Base-by-base conservation (phyloP, 2,329 filamentous ascomycete species). In the Cladosporium sp. region DNA sequence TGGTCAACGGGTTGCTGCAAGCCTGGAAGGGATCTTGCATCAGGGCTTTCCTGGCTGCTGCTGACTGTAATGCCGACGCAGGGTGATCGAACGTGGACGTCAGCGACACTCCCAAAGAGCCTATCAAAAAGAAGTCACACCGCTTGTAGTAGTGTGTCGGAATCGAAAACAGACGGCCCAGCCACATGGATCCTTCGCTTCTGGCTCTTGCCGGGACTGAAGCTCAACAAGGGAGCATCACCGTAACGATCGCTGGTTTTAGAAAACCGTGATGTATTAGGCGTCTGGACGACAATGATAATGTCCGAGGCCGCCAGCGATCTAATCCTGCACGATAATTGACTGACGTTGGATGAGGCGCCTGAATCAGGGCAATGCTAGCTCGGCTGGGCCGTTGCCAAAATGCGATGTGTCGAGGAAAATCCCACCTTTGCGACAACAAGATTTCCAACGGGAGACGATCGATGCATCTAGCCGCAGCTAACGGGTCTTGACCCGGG, bases 401-500 rank as follows among this genome's bases (percentile, higher is more conserved):
- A 14, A 46, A 63, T 63, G 32, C 60, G 60, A 63, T 63, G 60
- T 56, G 60, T 63, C 60, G 60, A 48, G 36, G 46, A 49, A 26
- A 61, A 61, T 61, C 43, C 43, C 58, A 61, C 46, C 58, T 60
- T 51, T 34, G 39, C 18, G n/a, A 46, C 26, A 43, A 34, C 58
- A 61, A 61, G 60, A 57, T 63, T 63, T 56, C 53, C 62, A 58
- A 54, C 49, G 39, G 39, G 53, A 46, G 62, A 23, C 46, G 62
- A 64, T 58, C 46, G 56, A 58, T 58, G 56, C 56, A 64, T 48
- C 62, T 54, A 64, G 18, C 62, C 56, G 62, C 62, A 64, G 62
- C 63, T 46, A 61, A 61, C 64, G 64, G 64, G 57, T 65, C 58
- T 61, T 61, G 58, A 43, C 54, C 30, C 64, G 39, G 48, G 64